Conservation (phyloP, 2,329 filamentous ascomycete genomes). For the Neofusicoccum ribis region DNA sequence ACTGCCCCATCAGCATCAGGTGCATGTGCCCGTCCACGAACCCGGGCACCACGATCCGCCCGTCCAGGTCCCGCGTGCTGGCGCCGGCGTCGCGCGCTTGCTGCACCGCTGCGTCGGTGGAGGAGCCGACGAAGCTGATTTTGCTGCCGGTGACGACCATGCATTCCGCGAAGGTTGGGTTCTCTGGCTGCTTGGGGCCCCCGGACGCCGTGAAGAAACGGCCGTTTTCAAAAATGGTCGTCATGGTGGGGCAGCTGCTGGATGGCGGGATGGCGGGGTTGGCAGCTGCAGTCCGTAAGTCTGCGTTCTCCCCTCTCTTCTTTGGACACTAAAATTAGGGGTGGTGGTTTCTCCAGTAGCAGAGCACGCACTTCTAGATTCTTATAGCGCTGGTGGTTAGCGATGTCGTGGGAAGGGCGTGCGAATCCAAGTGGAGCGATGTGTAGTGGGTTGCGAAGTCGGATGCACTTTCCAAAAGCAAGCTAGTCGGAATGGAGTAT, state of each 20-base stretch:
- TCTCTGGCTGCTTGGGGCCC: slow-evolving; percentile 18
- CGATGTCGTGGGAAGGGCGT: not conserved
- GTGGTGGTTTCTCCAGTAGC: not conserved
- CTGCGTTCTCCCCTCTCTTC: no score
- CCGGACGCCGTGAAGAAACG: slow-evolving; percentile 28
- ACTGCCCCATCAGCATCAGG: slow-evolving; percentile 56
- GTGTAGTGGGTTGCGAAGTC: slow-evolving; percentile 11
- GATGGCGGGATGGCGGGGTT: not conserved
- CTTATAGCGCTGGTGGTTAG: not conserved
- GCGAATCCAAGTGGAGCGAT: not conserved
- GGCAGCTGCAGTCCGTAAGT: not conserved
- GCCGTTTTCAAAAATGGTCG: slow-evolving; percentile 34
- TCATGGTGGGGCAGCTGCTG: not conserved
- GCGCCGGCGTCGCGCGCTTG: slow-evolving; percentile 27
- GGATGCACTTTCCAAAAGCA: slow-evolving; percentile 9
- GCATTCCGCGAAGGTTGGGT: slow-evolving; percentile 29
- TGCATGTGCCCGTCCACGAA: slow-evolving; percentile 63
- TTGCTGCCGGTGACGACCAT: slow-evolving; percentile 43
- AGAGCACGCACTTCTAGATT: no score
- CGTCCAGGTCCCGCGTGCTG: slow-evolving; percentile 37
- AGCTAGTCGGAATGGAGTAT: not conserved
- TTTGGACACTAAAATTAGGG: not conserved
- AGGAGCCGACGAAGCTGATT: slow-evolving; percentile 44
- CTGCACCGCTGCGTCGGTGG: slow-evolving; percentile 26
- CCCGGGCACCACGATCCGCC: slow-evolving; percentile 50